Percentiles rank a stretch among this genome's conserved stretches.
Conservation (phyloP, 192 early-diverging fungal species). For the Radiomyces spectabilis region DNA sequence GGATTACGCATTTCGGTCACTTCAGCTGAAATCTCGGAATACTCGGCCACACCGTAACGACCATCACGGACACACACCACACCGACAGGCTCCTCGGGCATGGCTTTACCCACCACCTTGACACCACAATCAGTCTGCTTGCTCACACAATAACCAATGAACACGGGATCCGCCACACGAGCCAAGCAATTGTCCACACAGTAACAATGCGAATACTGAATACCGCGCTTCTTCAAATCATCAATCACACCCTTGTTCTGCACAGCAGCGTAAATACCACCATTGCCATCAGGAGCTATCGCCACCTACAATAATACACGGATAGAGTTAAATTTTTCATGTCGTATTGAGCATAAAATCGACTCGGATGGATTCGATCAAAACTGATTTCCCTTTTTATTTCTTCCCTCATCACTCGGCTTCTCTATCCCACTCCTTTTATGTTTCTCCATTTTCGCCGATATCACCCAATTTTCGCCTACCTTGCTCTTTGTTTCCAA, state of each 20-base stretch:
- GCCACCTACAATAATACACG: constrained; percentile 41
- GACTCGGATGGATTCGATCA: no score
- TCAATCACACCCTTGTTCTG: constrained; percentile 72
- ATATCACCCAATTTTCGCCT: not conserved
- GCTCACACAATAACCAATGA: constrained; percentile 87
- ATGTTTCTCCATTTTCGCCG: not conserved
- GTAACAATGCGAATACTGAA: constrained; percentile 90
- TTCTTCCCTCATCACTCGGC: no score
- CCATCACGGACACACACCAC: constrained; percentile 87
- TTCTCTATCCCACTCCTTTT: not conserved
- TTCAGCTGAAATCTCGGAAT: constrained; percentile 84
- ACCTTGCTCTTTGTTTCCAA: constrained; percentile 67
- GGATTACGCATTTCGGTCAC: constrained; percentile 61
- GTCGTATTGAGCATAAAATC: no score
- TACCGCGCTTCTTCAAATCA: constrained; percentile 72
- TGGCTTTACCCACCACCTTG: constrained; percentile 86
- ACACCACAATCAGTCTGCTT: constrained; percentile 91
- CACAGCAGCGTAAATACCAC: constrained; percentile 94
- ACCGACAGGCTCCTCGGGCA: constrained; percentile 87
- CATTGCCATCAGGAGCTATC: constrained; percentile 85
- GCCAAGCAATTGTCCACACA: constrained; percentile 98
- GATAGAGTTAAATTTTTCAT: not conserved
- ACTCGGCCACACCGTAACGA: constrained; percentile 87
- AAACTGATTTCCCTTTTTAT: no score
- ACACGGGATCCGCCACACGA: constrained; percentile 93